A percentile compares a stretch with the other conserved stretches of the same genome.
phyloP scores from a whole-genome alignment of 108 stramenopile species.

The Hondaea fermentalgiana region DNA sequence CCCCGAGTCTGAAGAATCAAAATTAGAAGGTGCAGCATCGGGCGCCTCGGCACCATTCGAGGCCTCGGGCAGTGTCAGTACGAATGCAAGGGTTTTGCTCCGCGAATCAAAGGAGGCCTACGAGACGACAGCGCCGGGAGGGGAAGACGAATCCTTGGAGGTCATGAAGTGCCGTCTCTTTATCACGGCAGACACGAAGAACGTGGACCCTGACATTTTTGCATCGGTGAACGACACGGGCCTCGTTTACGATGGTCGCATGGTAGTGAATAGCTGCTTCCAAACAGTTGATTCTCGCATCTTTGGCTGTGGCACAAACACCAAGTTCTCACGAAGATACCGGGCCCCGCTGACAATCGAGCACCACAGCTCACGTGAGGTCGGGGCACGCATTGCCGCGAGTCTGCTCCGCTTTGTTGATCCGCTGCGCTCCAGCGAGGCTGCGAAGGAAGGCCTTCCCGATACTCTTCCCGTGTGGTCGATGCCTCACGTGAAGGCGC shows the following conservation, averaged over 20 bases:
- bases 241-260: constrained; percentile 49
- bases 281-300: constrained; percentile 38
- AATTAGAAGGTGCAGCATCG: too few relatives aligned
- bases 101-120: too few relatives aligned
- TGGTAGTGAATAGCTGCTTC: constrained; percentile 42
- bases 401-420: constrained; percentile 34
- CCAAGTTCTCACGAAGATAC: constrained; percentile 34
- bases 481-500: constrained; percentile 18
- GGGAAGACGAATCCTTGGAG: neutral
- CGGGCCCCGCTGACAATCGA: constrained; percentile 22
- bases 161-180: constrained; percentile 24
- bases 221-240: constrained; percentile 42
- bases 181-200: constrained; percentile 28
- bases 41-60: too few relatives aligned
- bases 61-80: too few relatives aligned
- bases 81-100: too few relatives aligned
- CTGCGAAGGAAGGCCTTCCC: neutral
- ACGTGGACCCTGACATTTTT: constrained; percentile 44
- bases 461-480: constrained; percentile 7
- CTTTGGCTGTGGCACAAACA: constrained; percentile 44
- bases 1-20: too few relatives aligned
- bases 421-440: neutral
- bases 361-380: constrained; percentile 31
- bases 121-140: neutral
- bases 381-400: constrained; percentile 36